A percentile compares a stretch with the other conserved stretches of the same genome.
phyloP scores from a whole-genome alignment of 257 asterid species.

The Solanum pennellii region DNA sequence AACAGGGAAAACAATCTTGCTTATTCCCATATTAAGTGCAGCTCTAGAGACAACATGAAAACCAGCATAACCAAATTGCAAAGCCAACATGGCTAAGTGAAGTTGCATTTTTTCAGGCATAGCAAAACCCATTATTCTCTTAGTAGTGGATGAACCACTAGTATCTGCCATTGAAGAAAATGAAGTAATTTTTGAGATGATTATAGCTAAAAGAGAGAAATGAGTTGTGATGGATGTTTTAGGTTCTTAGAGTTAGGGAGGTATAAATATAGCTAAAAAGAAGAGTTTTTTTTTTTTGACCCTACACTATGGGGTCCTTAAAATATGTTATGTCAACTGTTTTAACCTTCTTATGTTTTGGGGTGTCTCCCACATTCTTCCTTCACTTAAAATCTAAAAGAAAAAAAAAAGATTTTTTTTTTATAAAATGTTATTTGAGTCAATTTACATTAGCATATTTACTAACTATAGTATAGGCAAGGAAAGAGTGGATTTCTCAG shows the following conservation, averaged over 20 bases:
- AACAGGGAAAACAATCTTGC: slow-evolving; percentile 93
- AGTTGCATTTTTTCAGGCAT: slow-evolving; percentile 82
- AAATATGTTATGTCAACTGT: slow-evolving; percentile 35
- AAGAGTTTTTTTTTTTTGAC: background rate
- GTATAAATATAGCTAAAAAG: slow-evolving; percentile 49
- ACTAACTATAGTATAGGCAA: background rate
- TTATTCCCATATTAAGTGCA: slow-evolving; percentile 98
- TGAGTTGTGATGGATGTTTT: background rate
- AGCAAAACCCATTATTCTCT: slow-evolving; percentile 51
- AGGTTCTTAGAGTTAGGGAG: slow-evolving; percentile 41
- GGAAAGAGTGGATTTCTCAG: background rate
- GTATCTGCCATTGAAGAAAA: slow-evolving; percentile 50
- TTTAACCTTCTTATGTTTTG: slow-evolving; percentile 30
- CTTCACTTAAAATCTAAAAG: background rate
- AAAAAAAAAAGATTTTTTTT: background rate
- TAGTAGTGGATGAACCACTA: slow-evolving; percentile 23
- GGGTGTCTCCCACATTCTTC: slow-evolving; percentile 64
- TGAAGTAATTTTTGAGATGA: background rate
- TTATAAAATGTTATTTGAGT: background rate
- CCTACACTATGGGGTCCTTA: slow-evolving; percentile 22
- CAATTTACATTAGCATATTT: background rate
- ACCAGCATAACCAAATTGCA: slow-evolving; percentile 97
- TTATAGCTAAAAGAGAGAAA: background rate
- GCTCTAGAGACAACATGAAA: slow-evolving; percentile 88
- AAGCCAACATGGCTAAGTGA: slow-evolving; percentile 73